Conservation (phyloP, 495 filamentous ascomycete genomes). For the Penicillium salamii region DNA sequence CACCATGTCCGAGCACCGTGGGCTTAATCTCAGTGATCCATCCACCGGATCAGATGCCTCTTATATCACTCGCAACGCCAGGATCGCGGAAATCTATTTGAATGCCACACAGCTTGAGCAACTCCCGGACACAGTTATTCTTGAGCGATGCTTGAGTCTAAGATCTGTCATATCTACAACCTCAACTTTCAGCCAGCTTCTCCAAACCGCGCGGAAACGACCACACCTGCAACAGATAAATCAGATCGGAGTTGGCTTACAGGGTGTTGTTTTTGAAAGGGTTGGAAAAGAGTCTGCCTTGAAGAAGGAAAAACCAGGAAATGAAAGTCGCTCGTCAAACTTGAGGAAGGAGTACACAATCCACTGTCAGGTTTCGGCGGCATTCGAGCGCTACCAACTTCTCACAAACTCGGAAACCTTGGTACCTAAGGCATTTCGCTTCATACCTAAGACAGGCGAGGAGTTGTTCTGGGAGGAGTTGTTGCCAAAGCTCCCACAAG, state of each 20-base stretch:
- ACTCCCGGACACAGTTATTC: background rate
- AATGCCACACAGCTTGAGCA: background rate
- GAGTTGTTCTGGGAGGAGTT: constrained; percentile 4
- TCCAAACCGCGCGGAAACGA: background rate
- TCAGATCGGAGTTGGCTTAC: constrained; percentile 12
- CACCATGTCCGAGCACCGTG: too few relatives aligned
- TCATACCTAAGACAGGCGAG: background rate
- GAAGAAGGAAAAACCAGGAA: constrained; percentile 13
- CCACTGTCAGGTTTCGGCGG: constrained; percentile 3
- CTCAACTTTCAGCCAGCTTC: constrained; percentile 4
- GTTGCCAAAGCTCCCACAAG: constrained; percentile 1
- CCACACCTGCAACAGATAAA: constrained; percentile 10
- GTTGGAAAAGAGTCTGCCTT: constrained; percentile 2
- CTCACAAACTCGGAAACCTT: background rate
- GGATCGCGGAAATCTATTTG: background rate
- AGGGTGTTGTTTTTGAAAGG: constrained; percentile 13
- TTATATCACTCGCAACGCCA: background rate
- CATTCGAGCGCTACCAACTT: constrained; percentile 3
- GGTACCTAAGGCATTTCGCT: constrained; percentile 1
- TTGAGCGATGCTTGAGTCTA: background rate
- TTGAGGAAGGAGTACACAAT: constrained; percentile 1
- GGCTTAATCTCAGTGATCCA: too few relatives aligned
- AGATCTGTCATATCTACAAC: constrained; percentile 3
- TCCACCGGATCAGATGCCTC: too few relatives aligned
- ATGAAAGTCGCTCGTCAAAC: constrained; percentile 5